Evolutionary conservation across 352 stramenopile species (phyloP).

Genomic region (Phytopythium aichiense): DNA sequence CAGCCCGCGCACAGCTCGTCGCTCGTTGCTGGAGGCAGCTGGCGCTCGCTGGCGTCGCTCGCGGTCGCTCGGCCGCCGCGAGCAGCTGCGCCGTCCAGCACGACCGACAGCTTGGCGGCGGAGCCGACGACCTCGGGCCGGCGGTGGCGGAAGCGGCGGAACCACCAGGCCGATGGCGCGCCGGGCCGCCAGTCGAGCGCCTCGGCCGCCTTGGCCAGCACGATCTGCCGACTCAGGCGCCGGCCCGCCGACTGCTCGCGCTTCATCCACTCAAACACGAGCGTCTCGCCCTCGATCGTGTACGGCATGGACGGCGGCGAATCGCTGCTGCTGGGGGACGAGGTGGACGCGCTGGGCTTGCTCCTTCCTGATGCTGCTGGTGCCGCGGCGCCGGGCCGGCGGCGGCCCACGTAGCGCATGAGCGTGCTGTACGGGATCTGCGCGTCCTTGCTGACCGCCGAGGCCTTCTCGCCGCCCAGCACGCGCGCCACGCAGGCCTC

Average conservation of each 20-base stretch:
- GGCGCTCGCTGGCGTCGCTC: not conserved
- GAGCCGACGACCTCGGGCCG: conserved; percentile 11
- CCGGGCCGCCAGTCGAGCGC: conserved; percentile 5
- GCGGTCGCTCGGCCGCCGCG: not conserved
- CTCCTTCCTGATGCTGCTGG: not conserved
- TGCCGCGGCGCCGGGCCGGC: not conserved
- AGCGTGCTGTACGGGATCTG: conserved; percentile 17
- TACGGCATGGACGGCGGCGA: not conserved
- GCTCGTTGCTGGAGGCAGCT: not conserved
- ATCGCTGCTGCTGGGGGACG: not conserved
- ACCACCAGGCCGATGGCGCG: conserved; percentile 7
- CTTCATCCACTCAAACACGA: conserved; percentile 12
- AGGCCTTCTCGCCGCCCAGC: conserved; percentile 13
- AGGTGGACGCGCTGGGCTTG: too few species aligned
- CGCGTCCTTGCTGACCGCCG: conserved; percentile 11
- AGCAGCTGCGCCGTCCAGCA: not conserved
- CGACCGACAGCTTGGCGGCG: conserved; percentile 13
- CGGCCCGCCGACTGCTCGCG: conserved; percentile 10
- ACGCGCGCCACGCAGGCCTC: conserved; percentile 13
- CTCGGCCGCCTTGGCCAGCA: conserved; percentile 12
- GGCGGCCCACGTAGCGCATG: conserved; percentile 6
- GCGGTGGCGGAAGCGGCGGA: conserved; percentile 15
- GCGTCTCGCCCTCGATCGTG: conserved; percentile 9
- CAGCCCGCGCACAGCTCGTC: conserved; percentile 1
- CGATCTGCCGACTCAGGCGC: conserved; percentile 8